A percentile compares a stretch with the other conserved stretches of the same genome.
Conservation (phyloP, 106 monocot genomes). For the Iris macrosiphon region DNA sequence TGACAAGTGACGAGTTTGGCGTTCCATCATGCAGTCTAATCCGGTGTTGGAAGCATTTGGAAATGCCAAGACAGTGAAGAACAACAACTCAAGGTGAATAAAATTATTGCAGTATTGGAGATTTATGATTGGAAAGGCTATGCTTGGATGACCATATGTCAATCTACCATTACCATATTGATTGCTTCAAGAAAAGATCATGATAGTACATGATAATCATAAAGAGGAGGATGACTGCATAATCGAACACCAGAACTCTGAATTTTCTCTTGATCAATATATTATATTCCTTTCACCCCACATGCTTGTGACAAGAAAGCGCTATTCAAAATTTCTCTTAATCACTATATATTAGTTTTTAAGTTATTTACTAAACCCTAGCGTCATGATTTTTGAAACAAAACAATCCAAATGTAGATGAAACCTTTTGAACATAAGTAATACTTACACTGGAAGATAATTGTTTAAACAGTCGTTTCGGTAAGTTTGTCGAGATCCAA, state of each 20-base stretch:
- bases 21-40: slow-evolving; percentile 61
- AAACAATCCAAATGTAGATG: neutral
- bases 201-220: too few relatives aligned
- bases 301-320: too few relatives aligned
- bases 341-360: too few relatives aligned
- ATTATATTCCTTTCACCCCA: too few relatives aligned
- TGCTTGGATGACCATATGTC: neutral
- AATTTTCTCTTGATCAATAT: too few relatives aligned
- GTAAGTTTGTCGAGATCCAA: slow-evolving; percentile 97
- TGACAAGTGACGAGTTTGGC: neutral
- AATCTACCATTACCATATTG: neutral
- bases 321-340: too few relatives aligned
- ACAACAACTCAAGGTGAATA: slow-evolving; percentile 91
- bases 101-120: neutral
- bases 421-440: neutral
- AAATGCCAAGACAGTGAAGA: slow-evolving; percentile 92
- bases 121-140: neutral
- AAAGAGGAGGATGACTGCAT: too few relatives aligned
- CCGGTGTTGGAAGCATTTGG: slow-evolving; percentile 97
- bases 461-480: slow-evolving; percentile 64
- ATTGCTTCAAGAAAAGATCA: too few relatives aligned
- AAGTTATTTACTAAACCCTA: too few relatives aligned
- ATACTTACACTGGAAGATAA: neutral
- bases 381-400: neutral
- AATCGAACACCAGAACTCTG: too few relatives aligned